Evolutionary conservation across 192 early-diverging fungal species (phyloP), one percentile per base, ranked within the genome.

Genomic region (Geosiphon pyriformis): DNA sequence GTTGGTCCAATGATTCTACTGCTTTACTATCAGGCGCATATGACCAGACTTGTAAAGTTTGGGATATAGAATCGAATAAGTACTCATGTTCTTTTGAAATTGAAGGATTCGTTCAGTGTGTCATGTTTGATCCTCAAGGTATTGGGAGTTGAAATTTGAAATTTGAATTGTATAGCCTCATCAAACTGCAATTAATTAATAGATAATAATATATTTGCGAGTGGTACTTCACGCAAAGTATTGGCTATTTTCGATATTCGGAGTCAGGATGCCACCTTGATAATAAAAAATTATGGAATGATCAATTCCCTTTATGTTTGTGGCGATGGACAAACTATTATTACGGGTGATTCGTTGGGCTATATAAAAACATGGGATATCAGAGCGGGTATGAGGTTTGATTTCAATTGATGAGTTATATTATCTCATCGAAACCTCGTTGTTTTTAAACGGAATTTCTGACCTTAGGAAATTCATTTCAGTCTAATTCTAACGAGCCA

Each of bases 341-440:
- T 91, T 27, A 86, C 94, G 0, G 93, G 91, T 20, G 95, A 98
- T 74, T 88, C 89, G 7, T 70, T 80, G 1, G 95, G 95, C n/a
- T 83, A 82, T 61, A 68, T 98, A 12, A 95, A 96, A 73, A 91
- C 90, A 37, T 98, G 95, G 95, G 94, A 98, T 70, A 79, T 94
- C 37, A 81, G 93, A 23, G 84, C 84, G 17, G 82, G 87, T 73
- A 74, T 70, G 66, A 79, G 22, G 31, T 49, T 32, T 7, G 3
- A 4, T 48, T 30, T n/a, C 30, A 8, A 6, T 62, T 46, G 25
- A n/a, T n/a, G 26, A 7, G 34, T 12, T 18, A 31, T 62, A 49
- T 62, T 23, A 2, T 22, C 25, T 48, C 4, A 53, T 53, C 23
- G 52, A 20, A n/a, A n/a, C n/a, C n/a, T n/a, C n/a, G n/a, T n/a